Evolutionary conservation across 495 filamentous ascomycete genomes (phyloP).

Genomic region (Pseudevernia furfuracea): DNA sequence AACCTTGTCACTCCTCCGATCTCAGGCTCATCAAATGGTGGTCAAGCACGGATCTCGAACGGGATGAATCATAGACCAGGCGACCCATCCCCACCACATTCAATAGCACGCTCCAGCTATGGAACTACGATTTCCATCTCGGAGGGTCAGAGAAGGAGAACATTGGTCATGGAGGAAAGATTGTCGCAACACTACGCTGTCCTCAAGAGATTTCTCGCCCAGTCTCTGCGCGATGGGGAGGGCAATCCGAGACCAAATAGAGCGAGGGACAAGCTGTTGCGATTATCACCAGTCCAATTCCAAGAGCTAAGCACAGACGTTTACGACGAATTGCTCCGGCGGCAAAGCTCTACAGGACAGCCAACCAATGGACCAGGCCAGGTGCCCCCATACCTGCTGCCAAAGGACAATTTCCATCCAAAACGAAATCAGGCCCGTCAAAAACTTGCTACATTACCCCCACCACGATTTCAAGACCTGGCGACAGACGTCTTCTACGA

Average conservation of each 20-base stretch:
- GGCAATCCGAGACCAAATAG: constrained; percentile 68
- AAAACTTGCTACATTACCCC: constrained; percentile 81
- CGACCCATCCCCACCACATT: constrained; percentile 77
- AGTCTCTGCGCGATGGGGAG: constrained; percentile 64
- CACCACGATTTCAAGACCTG: constrained; percentile 77
- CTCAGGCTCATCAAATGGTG: constrained; percentile 54
- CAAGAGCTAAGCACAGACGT: constrained; percentile 96
- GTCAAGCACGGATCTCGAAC: constrained; percentile 31
- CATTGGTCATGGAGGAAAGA: constrained; percentile 54
- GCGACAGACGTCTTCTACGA: constrained; percentile 95
- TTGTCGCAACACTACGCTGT: constrained; percentile 75
- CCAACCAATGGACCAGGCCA: constrained; percentile 31
- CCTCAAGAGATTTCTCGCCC: constrained; percentile 67
- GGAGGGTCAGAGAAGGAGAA: constrained; percentile 53
- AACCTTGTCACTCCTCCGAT: constrained; percentile 63
- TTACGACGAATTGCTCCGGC: constrained; percentile 86
- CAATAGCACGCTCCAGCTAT: constrained; percentile 71
- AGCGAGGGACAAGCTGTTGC: constrained; percentile 85
- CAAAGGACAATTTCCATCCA: constrained; percentile 83
- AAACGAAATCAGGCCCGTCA: constrained; percentile 95
- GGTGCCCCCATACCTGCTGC: constrained; percentile 63
- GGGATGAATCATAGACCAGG: constrained; percentile 39
- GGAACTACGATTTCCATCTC: constrained; percentile 59
- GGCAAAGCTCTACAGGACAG: constrained; percentile 56
- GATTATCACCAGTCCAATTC: constrained; percentile 85